Evolutionary conservation across 768 basidiomycete species (phyloP).

Genomic region (Auriscalpium microsporum): DNA sequence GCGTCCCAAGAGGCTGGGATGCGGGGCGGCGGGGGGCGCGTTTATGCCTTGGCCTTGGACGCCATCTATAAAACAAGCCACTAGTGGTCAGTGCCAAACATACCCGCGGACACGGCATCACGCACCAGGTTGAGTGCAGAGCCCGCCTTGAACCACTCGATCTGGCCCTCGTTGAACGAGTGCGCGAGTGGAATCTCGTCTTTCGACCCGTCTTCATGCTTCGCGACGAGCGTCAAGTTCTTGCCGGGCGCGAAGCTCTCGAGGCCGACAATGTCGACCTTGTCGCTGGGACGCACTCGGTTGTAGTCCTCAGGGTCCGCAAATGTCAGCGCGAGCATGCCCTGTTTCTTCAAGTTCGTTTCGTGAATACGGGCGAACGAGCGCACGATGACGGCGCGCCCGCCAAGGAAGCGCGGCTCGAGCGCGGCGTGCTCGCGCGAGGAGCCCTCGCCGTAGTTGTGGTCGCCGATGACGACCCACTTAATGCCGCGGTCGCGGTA

Average conservation of each 20-base stretch:
- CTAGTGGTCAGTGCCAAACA: too few relatives aligned
- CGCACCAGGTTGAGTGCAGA: constrained; percentile 83
- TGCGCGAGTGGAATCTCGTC: constrained; percentile 80
- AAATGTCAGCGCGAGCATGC: constrained; percentile 95
- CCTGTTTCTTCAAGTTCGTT: constrained; percentile 99
- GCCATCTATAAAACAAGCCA: too few relatives aligned
- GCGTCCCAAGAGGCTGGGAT: too few relatives aligned
- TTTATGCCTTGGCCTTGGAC: too few relatives aligned
- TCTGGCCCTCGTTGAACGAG: constrained; percentile 95
- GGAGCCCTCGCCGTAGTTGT: constrained; percentile 97
- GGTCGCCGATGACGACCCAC: constrained; percentile 96
- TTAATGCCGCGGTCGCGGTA: constrained; percentile 88
- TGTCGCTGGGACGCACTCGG: constrained; percentile 80
- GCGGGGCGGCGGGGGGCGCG: too few relatives aligned
- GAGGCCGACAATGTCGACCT: constrained; percentile 82
- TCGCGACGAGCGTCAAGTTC: constrained; percentile 74
- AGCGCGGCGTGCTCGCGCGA: constrained; percentile 97
- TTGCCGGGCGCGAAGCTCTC: constrained; percentile 87
- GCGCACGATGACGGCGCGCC: constrained; percentile 90
- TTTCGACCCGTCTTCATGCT: constrained; percentile 73
- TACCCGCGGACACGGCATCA: constrained; percentile 2
- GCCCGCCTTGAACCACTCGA: constrained; percentile 98
- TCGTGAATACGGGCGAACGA: constrained; percentile 98
- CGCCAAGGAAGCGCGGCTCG: constrained; percentile 91
- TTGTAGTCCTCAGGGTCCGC: constrained; percentile 91